Conservation (phyloP, 768 basidiomycete genomes). For the Clitopilus passeckerianus region DNA sequence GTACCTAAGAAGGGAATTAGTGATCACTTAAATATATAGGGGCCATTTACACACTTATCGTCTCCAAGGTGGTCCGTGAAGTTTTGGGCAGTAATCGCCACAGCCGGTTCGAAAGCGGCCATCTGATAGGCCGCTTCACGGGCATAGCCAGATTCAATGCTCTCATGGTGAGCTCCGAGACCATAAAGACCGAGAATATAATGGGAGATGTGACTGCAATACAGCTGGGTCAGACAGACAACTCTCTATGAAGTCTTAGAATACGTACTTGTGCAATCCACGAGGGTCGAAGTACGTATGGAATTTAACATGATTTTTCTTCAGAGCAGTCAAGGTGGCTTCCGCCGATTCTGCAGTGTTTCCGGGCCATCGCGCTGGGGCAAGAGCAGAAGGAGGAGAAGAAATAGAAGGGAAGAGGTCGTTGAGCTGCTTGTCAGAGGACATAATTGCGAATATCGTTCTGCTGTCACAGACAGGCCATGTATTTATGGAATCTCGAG, state of each 20-base stretch:
- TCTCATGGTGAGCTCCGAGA: constrained; percentile 14
- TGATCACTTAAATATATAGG: background rate
- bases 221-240: background rate
- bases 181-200: constrained; percentile 18
- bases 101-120: constrained; percentile 32
- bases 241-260: constrained; percentile 10
- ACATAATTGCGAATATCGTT: background rate
- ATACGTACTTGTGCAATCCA: constrained; percentile 45
- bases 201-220: constrained; percentile 20
- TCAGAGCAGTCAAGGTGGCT: constrained; percentile 26
- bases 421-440: background rate
- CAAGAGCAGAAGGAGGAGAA: constrained; percentile 13
- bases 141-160: constrained; percentile 30
- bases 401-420: constrained; percentile 2
- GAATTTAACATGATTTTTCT: constrained; percentile 41
- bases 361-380: constrained; percentile 22
- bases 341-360: constrained; percentile 26
- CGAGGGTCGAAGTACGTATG: constrained; percentile 45
- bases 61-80: constrained; percentile 52
- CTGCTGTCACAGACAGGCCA: background rate
- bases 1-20: constrained; percentile 28
- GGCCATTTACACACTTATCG: constrained; percentile 31
- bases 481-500: background rate
- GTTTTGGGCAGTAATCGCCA: constrained; percentile 37
- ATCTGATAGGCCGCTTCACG: constrained; percentile 23